A percentile compares a stretch with the other conserved stretches of the same genome.
These are phyloP conservation scores for Westerdykella sp. DNA, from an alignment of 2,329 filamentous ascomycete genomes.

Conservation along the genomic window DNA sequence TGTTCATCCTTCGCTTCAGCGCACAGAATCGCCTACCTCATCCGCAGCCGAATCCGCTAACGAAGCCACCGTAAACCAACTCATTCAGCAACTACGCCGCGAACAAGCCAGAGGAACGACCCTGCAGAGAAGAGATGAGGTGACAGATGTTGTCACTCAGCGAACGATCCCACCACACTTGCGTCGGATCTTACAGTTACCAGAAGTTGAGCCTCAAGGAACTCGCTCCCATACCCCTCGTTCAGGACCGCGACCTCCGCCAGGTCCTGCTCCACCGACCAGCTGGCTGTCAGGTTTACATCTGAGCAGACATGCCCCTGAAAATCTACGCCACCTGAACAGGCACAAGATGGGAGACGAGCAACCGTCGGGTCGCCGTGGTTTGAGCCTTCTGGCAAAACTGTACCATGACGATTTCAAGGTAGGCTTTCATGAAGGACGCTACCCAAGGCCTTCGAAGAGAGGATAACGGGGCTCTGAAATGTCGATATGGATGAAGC, in stretches of 20 bases:
- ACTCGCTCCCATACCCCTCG: conserved; percentile 21
- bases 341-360: conserved; percentile 13
- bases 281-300: conserved; percentile 37
- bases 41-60: conserved; percentile 4
- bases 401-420: conserved; percentile 21
- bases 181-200: conserved; percentile 40
- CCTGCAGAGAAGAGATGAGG: conserved; percentile 39
- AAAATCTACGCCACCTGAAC: conserved; percentile 10
- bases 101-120: conserved; percentile 37
- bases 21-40: conserved; percentile 14
- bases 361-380: conserved; percentile 5
- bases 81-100: conserved; percentile 42
- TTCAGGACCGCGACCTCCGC: conserved; percentile 29
- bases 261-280: conserved; percentile 42
- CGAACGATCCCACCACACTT: conserved; percentile 42
- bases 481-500: no score
- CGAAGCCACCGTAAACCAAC: conserved; percentile 40
- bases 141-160: conserved; percentile 39
- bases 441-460: neutral
- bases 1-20: conserved; percentile 32
- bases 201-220: conserved; percentile 40
- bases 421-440: conserved; percentile 10
- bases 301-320: conserved; percentile 26
- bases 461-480: no score
- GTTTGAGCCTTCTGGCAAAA: conserved; percentile 10